Percentiles rank a stretch among this genome's conserved stretches.
These are phyloP conservation scores for Penicillium palitans DNA, from an alignment of 2,329 filamentous ascomycete genomes.

Conservation along the genomic window DNA sequence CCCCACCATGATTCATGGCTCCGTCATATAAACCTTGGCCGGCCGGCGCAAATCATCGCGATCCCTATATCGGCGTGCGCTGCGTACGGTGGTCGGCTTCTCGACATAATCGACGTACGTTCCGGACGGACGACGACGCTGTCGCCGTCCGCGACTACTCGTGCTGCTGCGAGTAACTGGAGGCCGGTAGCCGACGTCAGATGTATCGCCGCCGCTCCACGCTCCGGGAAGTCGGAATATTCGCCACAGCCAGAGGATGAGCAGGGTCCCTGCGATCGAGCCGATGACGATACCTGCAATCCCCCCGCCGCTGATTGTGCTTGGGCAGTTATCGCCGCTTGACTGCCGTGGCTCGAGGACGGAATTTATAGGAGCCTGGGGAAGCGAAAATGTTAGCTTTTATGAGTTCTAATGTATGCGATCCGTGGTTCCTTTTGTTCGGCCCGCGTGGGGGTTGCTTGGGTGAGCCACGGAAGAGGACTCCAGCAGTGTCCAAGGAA, in stretches of 20 bases:
- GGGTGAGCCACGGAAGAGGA: slow-evolving; percentile 1
- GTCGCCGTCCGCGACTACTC: slow-evolving; percentile 15
- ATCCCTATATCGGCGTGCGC: slow-evolving; percentile 25
- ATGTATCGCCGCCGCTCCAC: slow-evolving; percentile 20
- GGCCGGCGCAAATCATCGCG: slow-evolving; percentile 35
- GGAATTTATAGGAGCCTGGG: slow-evolving; percentile 22
- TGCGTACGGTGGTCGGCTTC: slow-evolving; percentile 29
- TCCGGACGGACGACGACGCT: slow-evolving; percentile 26
- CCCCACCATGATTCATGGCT: slow-evolving; percentile 55
- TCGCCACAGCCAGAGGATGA: slow-evolving; percentile 41
- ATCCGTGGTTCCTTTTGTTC: slow-evolving; percentile 14
- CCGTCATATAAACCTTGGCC: slow-evolving; percentile 39
- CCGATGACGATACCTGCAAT: slow-evolving; percentile 45
- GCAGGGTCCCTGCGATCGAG: slow-evolving; percentile 39
- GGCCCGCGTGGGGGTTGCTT: not conserved
- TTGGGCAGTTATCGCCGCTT: slow-evolving; percentile 26
- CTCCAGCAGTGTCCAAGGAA: not conserved
- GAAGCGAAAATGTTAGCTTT: not conserved
- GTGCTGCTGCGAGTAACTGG: slow-evolving; percentile 19
- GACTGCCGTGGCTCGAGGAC: slow-evolving; percentile 27
- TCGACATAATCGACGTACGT: slow-evolving; percentile 36
- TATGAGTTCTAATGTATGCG: not conserved
- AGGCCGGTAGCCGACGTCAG: slow-evolving; percentile 29
- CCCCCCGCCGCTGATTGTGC: slow-evolving; percentile 35
- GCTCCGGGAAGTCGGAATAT: slow-evolving; percentile 29